Percentiles rank a stretch among this genome's conserved stretches.
These are phyloP conservation scores for Cercophora sp. DNA, from an alignment of 495 filamentous ascomycete species.

Conservation along the genomic window DNA sequence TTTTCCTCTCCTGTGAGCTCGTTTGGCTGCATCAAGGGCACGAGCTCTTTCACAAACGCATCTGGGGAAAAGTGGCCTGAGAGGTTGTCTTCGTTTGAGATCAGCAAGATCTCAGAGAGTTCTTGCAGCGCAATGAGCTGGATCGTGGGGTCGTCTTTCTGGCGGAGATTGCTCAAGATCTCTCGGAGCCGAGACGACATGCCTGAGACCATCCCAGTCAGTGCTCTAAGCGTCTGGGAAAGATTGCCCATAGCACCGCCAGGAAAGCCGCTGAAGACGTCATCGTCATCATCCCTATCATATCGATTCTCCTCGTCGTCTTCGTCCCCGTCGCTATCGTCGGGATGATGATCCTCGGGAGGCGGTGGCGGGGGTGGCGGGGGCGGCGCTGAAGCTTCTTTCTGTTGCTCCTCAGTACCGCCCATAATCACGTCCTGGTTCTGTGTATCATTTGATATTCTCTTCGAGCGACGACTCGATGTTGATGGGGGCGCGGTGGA, in stretches of 20 bases:
- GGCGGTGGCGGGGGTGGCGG: conserved; percentile 38
- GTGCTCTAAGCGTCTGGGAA: conserved; percentile 76
- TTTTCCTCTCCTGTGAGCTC: conserved; percentile 83
- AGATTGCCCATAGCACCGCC: conserved; percentile 59
- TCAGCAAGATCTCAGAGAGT: conserved; percentile 84
- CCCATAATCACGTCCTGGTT: conserved; percentile 51
- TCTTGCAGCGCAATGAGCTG: conserved; percentile 93
- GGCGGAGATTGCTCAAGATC: conserved; percentile 76
- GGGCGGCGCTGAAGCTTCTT: conserved; percentile 42
- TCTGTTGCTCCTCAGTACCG: conserved; percentile 61
- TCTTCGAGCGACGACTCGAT: conserved; percentile 51
- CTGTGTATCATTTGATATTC: conserved; percentile 46
- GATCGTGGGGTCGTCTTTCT: conserved; percentile 82
- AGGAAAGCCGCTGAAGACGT: conserved; percentile 65
- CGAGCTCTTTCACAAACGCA: conserved; percentile 91
- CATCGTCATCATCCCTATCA: conserved; percentile 70
- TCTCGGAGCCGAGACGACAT: conserved; percentile 75
- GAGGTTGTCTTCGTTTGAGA: conserved; percentile 95
- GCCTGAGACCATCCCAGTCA: conserved; percentile 88
- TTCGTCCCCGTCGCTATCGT: conserved; percentile 46
- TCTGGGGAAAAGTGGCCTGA: conserved; percentile 95
- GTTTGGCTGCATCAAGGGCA: conserved; percentile 84
- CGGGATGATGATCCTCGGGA: conserved; percentile 45
- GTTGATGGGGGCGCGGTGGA: conserved; percentile 25
- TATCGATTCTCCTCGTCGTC: conserved; percentile 49